phyloP scores from a whole-genome alignment of 2,329 filamentous ascomycete species.

The Trichoderma oligosporum region DNA sequence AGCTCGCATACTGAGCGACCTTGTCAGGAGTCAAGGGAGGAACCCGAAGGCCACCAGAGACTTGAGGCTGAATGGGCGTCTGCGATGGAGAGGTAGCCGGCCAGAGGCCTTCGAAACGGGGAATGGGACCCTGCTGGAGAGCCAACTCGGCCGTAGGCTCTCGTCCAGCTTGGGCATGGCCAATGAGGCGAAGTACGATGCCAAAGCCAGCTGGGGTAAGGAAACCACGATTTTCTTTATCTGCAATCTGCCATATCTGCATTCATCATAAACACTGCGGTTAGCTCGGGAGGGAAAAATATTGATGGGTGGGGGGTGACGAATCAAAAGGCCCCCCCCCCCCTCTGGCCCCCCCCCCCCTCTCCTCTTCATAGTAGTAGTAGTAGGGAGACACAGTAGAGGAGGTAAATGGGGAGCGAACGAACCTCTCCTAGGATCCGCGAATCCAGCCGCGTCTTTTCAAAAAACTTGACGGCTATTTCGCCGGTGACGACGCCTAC shows the following conservation, averaged over 20 bases:
- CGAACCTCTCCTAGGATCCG: slow-evolving; percentile 81
- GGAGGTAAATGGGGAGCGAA: slow-evolving; percentile 22
- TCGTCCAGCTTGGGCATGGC: slow-evolving; percentile 85
- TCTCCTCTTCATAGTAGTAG: neutral
- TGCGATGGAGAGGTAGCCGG: slow-evolving; percentile 42
- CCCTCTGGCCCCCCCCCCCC: too few relatives aligned
- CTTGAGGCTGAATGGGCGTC: slow-evolving; percentile 52
- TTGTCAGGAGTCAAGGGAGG: slow-evolving; percentile 86
- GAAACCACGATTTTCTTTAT: slow-evolving; percentile 92
- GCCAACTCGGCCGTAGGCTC: slow-evolving; percentile 78
- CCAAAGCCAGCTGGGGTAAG: slow-evolving; percentile 91
- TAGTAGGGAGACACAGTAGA: neutral
- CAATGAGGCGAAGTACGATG: slow-evolving; percentile 87
- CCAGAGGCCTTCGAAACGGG: slow-evolving; percentile 78
- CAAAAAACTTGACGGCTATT: slow-evolving; percentile 94
- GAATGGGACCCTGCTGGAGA: slow-evolving; percentile 80
- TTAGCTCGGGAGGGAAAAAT: slow-evolving; percentile 3
- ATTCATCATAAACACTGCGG: neutral
- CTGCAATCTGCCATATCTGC: slow-evolving; percentile 98
- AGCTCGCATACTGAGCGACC: slow-evolving; percentile 77
- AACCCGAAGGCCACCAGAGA: slow-evolving; percentile 73
- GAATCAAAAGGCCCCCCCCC: slow-evolving; percentile 2
- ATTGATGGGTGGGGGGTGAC: neutral
- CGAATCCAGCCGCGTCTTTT: slow-evolving; percentile 86
- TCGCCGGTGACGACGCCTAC: slow-evolving; percentile 95